A percentile compares a stretch with the other conserved stretches of the same genome.
Evolutionary conservation across 1,139 yeast genomes (phyloP).

Genomic region (Eremothecium cymbalariae): DNA sequence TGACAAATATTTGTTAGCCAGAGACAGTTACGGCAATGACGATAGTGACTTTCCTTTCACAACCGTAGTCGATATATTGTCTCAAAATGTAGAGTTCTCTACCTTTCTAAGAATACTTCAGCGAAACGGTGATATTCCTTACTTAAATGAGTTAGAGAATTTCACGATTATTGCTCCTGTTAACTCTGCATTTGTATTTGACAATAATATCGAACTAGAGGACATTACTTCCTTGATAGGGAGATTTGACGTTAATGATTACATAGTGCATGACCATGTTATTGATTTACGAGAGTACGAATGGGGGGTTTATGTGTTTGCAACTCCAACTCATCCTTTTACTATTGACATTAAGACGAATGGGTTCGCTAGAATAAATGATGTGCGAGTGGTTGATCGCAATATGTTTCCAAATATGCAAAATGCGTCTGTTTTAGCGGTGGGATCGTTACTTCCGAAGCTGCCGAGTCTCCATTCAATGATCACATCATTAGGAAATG

Average conservation of each 20-base stretch:
- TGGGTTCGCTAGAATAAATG: conserved; percentile 37
- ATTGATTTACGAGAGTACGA: conserved; percentile 15
- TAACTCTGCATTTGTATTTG: conserved; percentile 61
- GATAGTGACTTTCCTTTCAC: conserved; percentile 26
- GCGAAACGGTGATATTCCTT: conserved; percentile 57
- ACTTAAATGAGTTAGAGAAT: conserved; percentile 54
- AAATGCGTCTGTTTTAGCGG: conserved; percentile 66
- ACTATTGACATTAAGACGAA: conserved; percentile 13
- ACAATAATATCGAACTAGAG: conserved; percentile 14
- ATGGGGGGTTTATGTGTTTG: conserved; percentile 16
- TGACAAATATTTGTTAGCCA: too few species aligned
- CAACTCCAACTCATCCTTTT: conserved; percentile 18
- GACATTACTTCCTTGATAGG: conserved; percentile 12
- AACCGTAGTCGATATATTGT: conserved; percentile 68
- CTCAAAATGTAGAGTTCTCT: conserved; percentile 67
- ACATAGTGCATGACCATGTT: conserved; percentile 20
- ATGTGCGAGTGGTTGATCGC: conserved; percentile 47
- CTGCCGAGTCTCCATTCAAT: too few species aligned
- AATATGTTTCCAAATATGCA: conserved; percentile 63
- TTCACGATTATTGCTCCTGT: conserved; percentile 80
- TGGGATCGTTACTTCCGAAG: conserved; percentile 44
- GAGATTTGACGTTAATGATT: conserved; percentile 22
- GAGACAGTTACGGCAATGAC: not conserved
- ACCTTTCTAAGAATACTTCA: conserved; percentile 60
- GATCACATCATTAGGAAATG: too few species aligned